Conservation (phyloP, 805 yeast species). For the Cyberlindnera veronae region DNA sequence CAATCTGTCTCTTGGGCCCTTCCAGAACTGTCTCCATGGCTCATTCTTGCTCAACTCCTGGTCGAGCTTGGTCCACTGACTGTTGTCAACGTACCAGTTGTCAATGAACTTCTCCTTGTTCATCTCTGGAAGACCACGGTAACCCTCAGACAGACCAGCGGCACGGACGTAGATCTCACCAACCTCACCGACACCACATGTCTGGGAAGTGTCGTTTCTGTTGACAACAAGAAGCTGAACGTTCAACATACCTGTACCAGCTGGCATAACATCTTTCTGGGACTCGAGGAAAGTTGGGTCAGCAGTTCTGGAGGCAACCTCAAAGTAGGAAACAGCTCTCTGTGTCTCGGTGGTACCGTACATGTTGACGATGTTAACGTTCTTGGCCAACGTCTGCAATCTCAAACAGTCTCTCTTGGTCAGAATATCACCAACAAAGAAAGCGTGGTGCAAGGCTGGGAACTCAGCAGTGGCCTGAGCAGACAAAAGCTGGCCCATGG, state of each 20-base stretch:
- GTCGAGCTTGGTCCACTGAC: slow-evolving; percentile 60
- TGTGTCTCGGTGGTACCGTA: slow-evolving; percentile 99
- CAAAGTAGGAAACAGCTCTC: slow-evolving; percentile 93
- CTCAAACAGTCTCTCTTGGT: slow-evolving; percentile 96
- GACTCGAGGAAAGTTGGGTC: slow-evolving; percentile 74
- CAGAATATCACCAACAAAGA: slow-evolving; percentile 95
- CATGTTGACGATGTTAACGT: slow-evolving; percentile 92
- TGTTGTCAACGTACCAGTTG: slow-evolving; percentile 82
- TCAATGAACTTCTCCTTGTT: slow-evolving; percentile 83
- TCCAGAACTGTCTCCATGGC: slow-evolving; percentile 77
- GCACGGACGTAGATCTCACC: slow-evolving; percentile 99
- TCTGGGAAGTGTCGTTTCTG: slow-evolving; percentile 79
- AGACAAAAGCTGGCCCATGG: slow-evolving; percentile 96
- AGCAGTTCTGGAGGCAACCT: slow-evolving; percentile 67
- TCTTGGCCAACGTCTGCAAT: slow-evolving; percentile 86
- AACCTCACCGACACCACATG: slow-evolving; percentile 98
- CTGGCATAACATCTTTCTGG: slow-evolving; percentile 95
- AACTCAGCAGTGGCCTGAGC: slow-evolving; percentile 92
- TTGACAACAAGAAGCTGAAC: slow-evolving; percentile 94
- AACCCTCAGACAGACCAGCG: slow-evolving; percentile 96
- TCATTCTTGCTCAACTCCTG: slow-evolving; percentile 39
- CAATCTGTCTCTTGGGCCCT: slow-evolving; percentile 92
- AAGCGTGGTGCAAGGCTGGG: slow-evolving; percentile 88
- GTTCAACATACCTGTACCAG: slow-evolving; percentile 95
- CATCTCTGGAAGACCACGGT: slow-evolving; percentile 85